Percentiles rank a stretch among this genome's conserved stretches.
Evolutionary conservation across 495 filamentous ascomycete species (phyloP).

Genomic region (Tuber brumale): DNA sequence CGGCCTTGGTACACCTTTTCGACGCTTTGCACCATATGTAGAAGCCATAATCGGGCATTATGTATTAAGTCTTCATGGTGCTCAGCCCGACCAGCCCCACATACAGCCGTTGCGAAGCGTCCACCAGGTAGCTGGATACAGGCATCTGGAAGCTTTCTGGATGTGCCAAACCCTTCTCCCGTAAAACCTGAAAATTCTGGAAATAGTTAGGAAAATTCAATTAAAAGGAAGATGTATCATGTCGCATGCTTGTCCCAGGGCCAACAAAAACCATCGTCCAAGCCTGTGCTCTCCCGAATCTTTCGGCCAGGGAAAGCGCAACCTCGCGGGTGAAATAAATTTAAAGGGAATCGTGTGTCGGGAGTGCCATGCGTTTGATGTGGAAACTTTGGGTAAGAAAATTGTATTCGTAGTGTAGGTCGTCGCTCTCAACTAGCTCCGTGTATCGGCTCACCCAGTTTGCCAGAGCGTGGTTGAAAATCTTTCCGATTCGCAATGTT

Average conservation of each 20-base stretch:
- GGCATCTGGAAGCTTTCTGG: too few relatives aligned
- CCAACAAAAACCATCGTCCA: too few relatives aligned
- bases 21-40: too few relatives aligned
- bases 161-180: too few relatives aligned
- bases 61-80: too few relatives aligned
- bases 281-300: not conserved
- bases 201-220: too few relatives aligned
- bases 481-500: not conserved
- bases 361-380: not conserved
- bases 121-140: too few relatives aligned
- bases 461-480: not conserved
- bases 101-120: too few relatives aligned
- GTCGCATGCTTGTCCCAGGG: not conserved
- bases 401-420: not conserved
- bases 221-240: not conserved
- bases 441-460: not conserved
- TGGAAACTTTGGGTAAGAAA: not conserved
- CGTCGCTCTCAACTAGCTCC: rapidly evolving
- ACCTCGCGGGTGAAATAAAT: not conserved
- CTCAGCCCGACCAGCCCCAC: too few relatives aligned
- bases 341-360: not conserved
- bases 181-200: too few relatives aligned
- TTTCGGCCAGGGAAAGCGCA: rapidly evolving
- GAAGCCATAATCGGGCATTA: too few relatives aligned
- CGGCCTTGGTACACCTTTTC: too few relatives aligned